Evolutionary conservation across 768 basidiomycete genomes (phyloP), one percentile per base, ranked within the genome.

Genomic region (Boletus pseudo-olivaceus): DNA sequence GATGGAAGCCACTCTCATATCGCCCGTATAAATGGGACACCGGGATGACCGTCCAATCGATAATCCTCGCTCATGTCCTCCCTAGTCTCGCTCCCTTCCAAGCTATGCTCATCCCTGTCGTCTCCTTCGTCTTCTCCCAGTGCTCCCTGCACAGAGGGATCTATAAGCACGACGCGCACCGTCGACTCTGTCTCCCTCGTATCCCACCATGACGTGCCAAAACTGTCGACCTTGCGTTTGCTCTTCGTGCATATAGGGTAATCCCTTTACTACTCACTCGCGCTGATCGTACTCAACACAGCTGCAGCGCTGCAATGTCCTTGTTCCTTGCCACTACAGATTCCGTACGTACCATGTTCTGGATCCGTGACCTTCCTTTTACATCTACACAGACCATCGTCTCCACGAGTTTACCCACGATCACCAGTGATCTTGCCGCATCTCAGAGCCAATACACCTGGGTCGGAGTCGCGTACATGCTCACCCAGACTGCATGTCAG

Each of bases 301-400:
- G 33, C 37, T 54, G 29, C 64, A 92, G 91, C 43, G 87, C 88
- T 35, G 90, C 88, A 5, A 69, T 93, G 71, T 78, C 90, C 10
- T 68, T 93, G 51, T 93, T 93, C 69, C 82, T 93, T 11, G 90
- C 90, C 3, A 93, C 90, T 11, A 93, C 90, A 6, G 90, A 93
- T 69, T 82, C 88, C 47, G 91, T 92, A 65, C 57, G 85, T 70
- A 55, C 34, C 54, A 38, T 44, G 42, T 20, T 48, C 37, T 34
- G 40, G 40, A 12, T 33, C 29, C 39, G 17, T 26, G 41, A 42
- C 37, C 47, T 34, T 42, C 42, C 35, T 11, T 49, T 63, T 42
- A 63, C 43, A 27, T 55, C 47, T 29, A 19, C 42, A 20, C 43
- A 82, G 78, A 82, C 80, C 10, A 87, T 93, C 58, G 87, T 93